phyloP scores from a whole-genome alignment of 106 monocot genomes.

The Ottelia alismoides region DNA sequence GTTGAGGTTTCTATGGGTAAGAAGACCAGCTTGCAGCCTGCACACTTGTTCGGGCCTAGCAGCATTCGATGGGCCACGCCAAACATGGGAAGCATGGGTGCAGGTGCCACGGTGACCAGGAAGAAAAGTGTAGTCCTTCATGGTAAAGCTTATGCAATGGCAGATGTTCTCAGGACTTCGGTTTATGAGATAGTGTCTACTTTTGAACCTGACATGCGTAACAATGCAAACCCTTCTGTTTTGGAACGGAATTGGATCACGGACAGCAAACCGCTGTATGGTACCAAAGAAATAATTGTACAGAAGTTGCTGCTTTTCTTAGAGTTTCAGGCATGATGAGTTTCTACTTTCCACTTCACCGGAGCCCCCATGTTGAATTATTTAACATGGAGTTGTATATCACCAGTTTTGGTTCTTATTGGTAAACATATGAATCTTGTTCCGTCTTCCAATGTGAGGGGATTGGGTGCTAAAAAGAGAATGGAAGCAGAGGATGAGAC shows the following conservation, averaged over 20 bases:
- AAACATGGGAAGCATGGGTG: conserved; percentile 22
- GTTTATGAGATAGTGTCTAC: conserved; percentile 63
- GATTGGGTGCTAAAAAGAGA: too few relatives aligned
- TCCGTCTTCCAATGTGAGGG: too few relatives aligned
- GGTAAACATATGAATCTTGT: too few relatives aligned
- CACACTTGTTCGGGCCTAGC: conserved; percentile 47
- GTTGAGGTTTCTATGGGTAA: conserved; percentile 87
- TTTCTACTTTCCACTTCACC: too few relatives aligned
- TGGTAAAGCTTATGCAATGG: conserved; percentile 70
- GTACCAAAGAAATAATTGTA: conserved; percentile 50
- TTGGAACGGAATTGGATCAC: conserved; percentile 80
- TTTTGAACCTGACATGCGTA: conserved; percentile 61
- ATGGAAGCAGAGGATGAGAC: too few relatives aligned
- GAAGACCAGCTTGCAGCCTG: conserved; percentile 56
- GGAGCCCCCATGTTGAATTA: too few relatives aligned
- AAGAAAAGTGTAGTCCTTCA: conserved; percentile 30
- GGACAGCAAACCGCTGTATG: conserved; percentile 62
- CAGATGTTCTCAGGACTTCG: conserved; percentile 73
- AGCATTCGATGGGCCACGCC: conserved; percentile 60
- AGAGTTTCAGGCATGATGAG: conserved; percentile 36
- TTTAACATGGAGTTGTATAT: too few relatives aligned
- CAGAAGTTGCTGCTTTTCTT: conserved; percentile 67
- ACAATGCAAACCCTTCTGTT: conserved; percentile 38
- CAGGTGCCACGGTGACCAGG: conserved; percentile 19
- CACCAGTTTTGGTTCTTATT: too few relatives aligned